Percentiles rank a stretch among this genome's conserved stretches.
Evolutionary conservation across 163 green algal species (phyloP).

Genomic region (Chlorella variabilis): DNA sequence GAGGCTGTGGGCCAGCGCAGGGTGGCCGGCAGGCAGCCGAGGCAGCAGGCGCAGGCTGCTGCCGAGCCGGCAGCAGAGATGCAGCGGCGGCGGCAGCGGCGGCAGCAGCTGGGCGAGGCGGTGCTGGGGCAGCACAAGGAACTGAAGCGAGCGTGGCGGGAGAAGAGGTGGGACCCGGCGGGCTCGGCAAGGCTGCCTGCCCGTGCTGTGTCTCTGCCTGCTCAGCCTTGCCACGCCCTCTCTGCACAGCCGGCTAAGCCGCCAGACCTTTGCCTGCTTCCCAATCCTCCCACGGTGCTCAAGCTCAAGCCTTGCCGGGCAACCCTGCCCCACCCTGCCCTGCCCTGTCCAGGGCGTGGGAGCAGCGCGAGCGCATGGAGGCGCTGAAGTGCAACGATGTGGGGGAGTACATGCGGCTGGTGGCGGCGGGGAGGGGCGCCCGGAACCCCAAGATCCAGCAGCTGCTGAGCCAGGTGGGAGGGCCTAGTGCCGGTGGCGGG

Average conservation of each 20-base stretch:
- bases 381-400: constrained; percentile 79
- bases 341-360: constrained; percentile 15
- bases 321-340: not conserved
- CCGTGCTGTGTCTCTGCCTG: not conserved
- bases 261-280: too few relatives aligned
- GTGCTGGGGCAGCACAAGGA: constrained; percentile 28
- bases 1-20: not conserved
- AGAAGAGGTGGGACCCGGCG: constrained; percentile 5
- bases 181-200: not conserved
- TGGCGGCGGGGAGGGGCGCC: constrained; percentile 44
- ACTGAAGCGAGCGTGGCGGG: constrained; percentile 25
- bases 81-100: not conserved
- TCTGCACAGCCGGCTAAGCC: too few relatives aligned
- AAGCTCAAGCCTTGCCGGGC: too few relatives aligned
- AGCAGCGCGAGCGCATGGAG: constrained; percentile 58
- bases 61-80: not conserved
- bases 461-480: constrained; percentile 66
- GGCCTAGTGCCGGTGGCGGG: too few relatives aligned
- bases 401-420: constrained; percentile 80
- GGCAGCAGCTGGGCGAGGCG: not conserved
- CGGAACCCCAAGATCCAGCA: constrained; percentile 69
- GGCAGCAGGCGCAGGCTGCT: not conserved
- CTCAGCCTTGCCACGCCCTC: too few relatives aligned
- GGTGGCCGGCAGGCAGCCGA: not conserved
- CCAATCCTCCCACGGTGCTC: too few relatives aligned